Evolutionary conservation across 2,329 filamentous ascomycete species (phyloP).

Genomic region (Aspergillus arachidicola): DNA sequence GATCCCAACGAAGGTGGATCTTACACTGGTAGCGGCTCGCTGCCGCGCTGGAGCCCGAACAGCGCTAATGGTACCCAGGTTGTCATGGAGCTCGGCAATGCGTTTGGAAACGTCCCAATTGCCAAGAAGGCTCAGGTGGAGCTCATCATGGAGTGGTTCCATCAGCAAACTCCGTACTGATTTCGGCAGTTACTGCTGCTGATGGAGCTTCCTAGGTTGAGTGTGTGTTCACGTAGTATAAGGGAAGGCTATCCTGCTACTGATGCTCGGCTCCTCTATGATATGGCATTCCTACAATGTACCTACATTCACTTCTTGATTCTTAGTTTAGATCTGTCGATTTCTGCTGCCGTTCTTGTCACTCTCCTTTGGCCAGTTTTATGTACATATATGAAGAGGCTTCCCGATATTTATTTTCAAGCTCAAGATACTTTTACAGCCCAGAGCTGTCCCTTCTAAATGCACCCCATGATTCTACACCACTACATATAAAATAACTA

Average conservation of each 20-base stretch:
- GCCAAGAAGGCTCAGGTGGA: constrained; percentile 21
- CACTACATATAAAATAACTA: too few relatives aligned
- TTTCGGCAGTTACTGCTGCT: not conserved
- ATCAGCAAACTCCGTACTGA: constrained; percentile 13
- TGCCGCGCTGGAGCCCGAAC: constrained; percentile 23
- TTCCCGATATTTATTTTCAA: too few relatives aligned
- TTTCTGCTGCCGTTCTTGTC: not conserved
- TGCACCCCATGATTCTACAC: too few relatives aligned
- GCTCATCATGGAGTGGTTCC: constrained; percentile 27
- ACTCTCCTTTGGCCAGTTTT: not conserved
- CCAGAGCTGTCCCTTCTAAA: too few relatives aligned
- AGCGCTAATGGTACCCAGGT: constrained; percentile 23
- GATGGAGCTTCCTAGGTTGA: too few relatives aligned
- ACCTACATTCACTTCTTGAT: not conserved
- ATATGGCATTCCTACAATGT: not conserved
- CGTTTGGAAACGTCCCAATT: constrained; percentile 24
- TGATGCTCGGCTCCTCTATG: not conserved
- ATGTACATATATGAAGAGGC: not conserved
- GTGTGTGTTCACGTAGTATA: not conserved
- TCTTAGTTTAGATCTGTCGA: rapidly evolving
- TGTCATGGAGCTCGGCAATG: constrained; percentile 27
- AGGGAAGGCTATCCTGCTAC: not conserved
- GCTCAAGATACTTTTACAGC: too few relatives aligned
- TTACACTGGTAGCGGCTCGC: constrained; percentile 20
- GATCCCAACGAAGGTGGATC: constrained; percentile 28